Percentiles rank a stretch among this genome's conserved stretches.
phyloP scores from a whole-genome alignment of 176 grass and related monocot species.

The Elaeis guineensis region DNA sequence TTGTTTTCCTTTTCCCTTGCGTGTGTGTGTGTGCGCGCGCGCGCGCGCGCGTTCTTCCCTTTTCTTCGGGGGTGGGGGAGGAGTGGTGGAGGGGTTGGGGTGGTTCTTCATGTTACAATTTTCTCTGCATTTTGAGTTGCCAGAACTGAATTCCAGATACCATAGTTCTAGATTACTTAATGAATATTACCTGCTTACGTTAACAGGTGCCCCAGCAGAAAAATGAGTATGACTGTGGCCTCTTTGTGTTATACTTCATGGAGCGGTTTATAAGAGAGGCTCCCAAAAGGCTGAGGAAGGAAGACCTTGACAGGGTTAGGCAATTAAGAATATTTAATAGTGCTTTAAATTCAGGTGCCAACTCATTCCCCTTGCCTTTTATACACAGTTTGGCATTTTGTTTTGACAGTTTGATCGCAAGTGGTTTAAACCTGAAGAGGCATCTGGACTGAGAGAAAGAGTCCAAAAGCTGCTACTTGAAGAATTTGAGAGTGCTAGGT shows the following conservation, averaged over 20 bases:
- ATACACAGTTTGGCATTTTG: neutral
- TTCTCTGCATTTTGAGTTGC: no score
- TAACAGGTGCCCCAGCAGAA: constrained; percentile 60
- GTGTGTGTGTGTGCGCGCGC: no score
- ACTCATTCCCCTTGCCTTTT: constrained; percentile 9
- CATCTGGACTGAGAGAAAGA: constrained; percentile 45
- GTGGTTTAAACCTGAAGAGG: constrained; percentile 76
- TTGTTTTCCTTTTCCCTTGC: no score
- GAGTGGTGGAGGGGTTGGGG: no score
- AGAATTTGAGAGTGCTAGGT: constrained; percentile 36
- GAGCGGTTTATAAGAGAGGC: constrained; percentile 53
- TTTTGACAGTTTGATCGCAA: constrained; percentile 43
- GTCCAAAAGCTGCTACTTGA: constrained; percentile 48
- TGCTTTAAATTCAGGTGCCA: neutral
- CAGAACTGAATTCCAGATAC: no score
- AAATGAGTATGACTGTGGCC: constrained; percentile 76
- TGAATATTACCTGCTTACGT: no score
- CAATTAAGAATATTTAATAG: neutral
- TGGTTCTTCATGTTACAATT: no score
- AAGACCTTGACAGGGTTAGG: constrained; percentile 54
- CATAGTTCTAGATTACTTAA: no score
- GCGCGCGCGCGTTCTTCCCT: no score
- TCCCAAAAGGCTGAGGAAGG: constrained; percentile 50
- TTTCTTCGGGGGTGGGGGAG: no score
- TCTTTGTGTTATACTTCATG: constrained; percentile 89